Evolutionary conservation across 2,329 filamentous ascomycete species (phyloP), one percentile per base, ranked within the genome.

Genomic region (Diaporthe citriasiana): DNA sequence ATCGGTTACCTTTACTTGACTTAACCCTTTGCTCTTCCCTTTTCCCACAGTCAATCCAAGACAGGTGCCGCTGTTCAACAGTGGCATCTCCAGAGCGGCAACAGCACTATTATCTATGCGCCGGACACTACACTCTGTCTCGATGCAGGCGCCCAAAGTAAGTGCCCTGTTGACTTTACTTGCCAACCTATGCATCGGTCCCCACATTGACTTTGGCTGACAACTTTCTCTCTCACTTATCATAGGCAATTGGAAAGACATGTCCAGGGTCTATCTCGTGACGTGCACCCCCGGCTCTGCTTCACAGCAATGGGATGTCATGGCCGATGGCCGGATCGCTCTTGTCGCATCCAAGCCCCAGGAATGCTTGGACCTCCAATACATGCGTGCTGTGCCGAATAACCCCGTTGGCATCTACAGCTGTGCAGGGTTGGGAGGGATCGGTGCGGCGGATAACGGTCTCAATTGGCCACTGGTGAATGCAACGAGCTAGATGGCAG

Each of bases 331-430:
- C 10, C 79, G 83, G 17, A 84, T 85, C 45, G 82, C 82, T 40
- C 76, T 85, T 22, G 79, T 81, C 38, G 56, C 77, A 10, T 83
- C 82, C 22, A 80, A 77, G 66, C 82, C 82, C 5, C 81, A 83
- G 77, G 79, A 84, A 73, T 85, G 83, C 74, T 76, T 85, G 76
- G 83, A 85, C 73, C 82, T 85, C 56, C 81, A 83, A 75, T 84
- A 82, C 78, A 83, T 84, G 82, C 76, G 82, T 12, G 83, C 83
- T 22, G 81, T 80, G n/a, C 80, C 80, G 65, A 84, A 84, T 78
- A 85, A 85, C 79, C 81, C 82, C 0, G 83, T 85, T 40, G 83
- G 83, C 30, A 77, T 85, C 42, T 84, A 83, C 74, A 79, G 71
- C 70, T 85, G 83, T 59, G 83, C 82, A 0, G 83, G 83, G 1